phyloP scores from a whole-genome alignment of 1,284 basidiomycete species.

The Pseudozyma sp. region DNA sequence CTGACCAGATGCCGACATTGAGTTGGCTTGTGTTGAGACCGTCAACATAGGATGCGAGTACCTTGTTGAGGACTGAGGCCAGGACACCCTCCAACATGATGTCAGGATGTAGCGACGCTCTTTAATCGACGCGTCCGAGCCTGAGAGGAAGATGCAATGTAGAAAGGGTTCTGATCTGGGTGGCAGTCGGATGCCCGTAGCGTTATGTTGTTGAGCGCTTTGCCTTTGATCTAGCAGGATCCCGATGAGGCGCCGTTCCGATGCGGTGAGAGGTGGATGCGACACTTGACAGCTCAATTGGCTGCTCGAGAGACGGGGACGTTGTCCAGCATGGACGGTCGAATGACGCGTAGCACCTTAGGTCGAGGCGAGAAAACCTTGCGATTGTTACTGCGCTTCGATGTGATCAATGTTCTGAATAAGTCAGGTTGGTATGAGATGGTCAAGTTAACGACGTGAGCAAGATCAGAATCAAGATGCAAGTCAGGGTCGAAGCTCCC shows the following conservation, averaged over 20 bases:
- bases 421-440: neutral
- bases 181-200: too few species aligned
- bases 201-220: too few species aligned
- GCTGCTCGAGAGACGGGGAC: neutral
- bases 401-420: neutral
- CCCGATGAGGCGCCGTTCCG: neutral
- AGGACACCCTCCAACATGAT: constrained; percentile 67
- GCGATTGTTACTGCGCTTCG: neutral
- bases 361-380: neutral
- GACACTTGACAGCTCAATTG: constrained; percentile 1
- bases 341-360: neutral
- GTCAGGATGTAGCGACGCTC: neutral
- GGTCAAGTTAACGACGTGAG: neutral
- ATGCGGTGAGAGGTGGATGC: neutral
- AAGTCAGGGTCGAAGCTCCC: too few species aligned
- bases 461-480: neutral
- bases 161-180: too few species aligned
- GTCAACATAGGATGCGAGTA: constrained; percentile 94
- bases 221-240: too few species aligned
- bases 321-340: neutral
- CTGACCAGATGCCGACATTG: constrained; percentile 93
- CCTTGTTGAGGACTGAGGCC: constrained; percentile 76
- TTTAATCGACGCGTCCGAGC: neutral
- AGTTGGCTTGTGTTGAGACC: constrained; percentile 95
- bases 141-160: neutral